These are phyloP conservation scores for Acer saccharum DNA, from an alignment of 345 rosid genomes.

Conservation along the genomic window DNA sequence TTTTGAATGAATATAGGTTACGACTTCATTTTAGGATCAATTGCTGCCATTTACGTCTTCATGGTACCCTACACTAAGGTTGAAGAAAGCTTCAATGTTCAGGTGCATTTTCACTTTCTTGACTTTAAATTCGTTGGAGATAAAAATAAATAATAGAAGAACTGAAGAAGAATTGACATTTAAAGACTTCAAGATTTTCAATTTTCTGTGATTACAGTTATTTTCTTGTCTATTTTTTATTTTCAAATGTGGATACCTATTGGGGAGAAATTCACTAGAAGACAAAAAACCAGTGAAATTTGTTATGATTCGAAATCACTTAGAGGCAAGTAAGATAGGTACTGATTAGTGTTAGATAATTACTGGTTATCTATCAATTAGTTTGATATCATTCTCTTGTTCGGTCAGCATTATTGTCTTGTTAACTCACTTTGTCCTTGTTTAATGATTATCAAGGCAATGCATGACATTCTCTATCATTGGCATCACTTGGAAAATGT, in stretches of 20 bases:
- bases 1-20: constrained; percentile 44
- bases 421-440: background rate
- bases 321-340: background rate
- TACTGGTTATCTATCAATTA: background rate
- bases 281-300: too few species aligned
- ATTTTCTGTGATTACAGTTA: background rate
- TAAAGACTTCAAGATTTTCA: background rate
- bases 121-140: background rate
- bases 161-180: background rate
- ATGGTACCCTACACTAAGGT: constrained; percentile 89
- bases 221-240: background rate
- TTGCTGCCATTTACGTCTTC: constrained; percentile 79
- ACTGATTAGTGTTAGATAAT: background rate
- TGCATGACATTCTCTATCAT: constrained; percentile 91
- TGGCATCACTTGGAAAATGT: constrained; percentile 67
- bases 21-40: constrained; percentile 73
- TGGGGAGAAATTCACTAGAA: too few species aligned
- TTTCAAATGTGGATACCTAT: too few species aligned
- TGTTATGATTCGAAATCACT: background rate
- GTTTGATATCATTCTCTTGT: background rate
- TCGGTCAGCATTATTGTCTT: background rate
- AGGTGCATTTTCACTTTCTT: constrained; percentile 38
- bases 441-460: constrained; percentile 49
- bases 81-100: constrained; percentile 97
- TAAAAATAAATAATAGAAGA: background rate